A percentile compares a stretch with the other conserved stretches of the same genome.
phyloP scores from a whole-genome alignment of 495 filamentous ascomycete genomes.

The Tuber umbilicatum region DNA sequence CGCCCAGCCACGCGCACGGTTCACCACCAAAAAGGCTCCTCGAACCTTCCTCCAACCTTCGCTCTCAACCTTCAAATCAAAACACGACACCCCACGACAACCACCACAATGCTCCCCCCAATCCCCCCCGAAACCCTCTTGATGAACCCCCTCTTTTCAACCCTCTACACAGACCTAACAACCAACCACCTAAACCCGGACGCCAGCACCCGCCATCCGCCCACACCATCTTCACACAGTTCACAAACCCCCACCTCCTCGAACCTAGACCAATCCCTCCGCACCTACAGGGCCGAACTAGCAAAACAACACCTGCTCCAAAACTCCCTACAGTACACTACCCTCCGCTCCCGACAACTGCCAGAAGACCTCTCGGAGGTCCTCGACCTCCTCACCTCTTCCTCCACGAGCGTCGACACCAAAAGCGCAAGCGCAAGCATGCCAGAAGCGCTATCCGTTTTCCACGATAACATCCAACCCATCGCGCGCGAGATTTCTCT shows the following conservation, averaged over 20 bases:
- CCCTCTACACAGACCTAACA: slow-evolving; percentile 34
- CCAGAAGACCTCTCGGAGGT: slow-evolving; percentile 40
- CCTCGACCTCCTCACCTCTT: slow-evolving; percentile 31
- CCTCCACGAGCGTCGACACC: slow-evolving; percentile 12
- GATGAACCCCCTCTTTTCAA: slow-evolving; percentile 34
- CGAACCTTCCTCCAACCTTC: background rate
- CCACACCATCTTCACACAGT: slow-evolving; percentile 36
- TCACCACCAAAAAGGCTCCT: background rate
- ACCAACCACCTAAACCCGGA: slow-evolving; percentile 34
- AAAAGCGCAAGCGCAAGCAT: slow-evolving; percentile 14
- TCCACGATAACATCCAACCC: slow-evolving; percentile 27
- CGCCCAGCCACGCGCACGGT: background rate
- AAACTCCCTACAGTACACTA: slow-evolving; percentile 24
- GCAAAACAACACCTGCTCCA: slow-evolving; percentile 37
- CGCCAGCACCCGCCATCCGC: slow-evolving; percentile 28
- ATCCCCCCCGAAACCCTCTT: slow-evolving; percentile 26
- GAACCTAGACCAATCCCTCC: slow-evolving; percentile 27
- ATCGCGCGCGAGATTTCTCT: slow-evolving; percentile 30
- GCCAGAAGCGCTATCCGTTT: slow-evolving; percentile 31
- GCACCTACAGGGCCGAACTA: slow-evolving; percentile 39
- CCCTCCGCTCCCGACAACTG: slow-evolving; percentile 15
- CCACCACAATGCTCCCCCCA: slow-evolving; percentile 35
- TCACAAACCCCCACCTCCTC: slow-evolving; percentile 8
- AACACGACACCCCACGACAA: background rate
- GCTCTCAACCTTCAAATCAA: background rate